Conservation (phyloP, 1,284 basidiomycete genomes). For the Cutaneotrichosporon cutaneum region DNA sequence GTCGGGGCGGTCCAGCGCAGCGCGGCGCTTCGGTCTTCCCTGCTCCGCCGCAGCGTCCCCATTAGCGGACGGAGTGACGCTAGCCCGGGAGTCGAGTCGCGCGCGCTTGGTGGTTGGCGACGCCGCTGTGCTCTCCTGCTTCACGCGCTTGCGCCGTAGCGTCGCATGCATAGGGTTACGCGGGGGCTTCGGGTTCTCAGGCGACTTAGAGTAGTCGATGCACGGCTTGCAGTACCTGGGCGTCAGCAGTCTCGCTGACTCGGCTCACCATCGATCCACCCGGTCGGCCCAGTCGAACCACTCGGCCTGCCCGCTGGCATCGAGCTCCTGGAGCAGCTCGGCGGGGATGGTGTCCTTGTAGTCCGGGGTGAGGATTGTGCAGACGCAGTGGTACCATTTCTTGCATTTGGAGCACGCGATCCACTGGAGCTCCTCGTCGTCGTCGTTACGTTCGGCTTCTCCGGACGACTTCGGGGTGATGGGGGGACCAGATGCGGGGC, state of each 20-base stretch:
- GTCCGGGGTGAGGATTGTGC: slow-evolving; percentile 29
- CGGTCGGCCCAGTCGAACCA: slow-evolving; percentile 46
- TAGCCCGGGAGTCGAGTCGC: background rate
- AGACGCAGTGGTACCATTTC: slow-evolving; percentile 49
- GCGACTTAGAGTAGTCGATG: slow-evolving; percentile 28
- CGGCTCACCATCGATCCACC: slow-evolving; percentile 45
- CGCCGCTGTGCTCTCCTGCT: background rate
- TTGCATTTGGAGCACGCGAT: slow-evolving; percentile 48
- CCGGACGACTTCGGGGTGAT: slow-evolving; percentile 5
- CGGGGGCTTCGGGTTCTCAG: slow-evolving; percentile 35
- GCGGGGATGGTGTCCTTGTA: slow-evolving; percentile 31
- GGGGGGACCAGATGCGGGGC: slow-evolving; percentile 25
- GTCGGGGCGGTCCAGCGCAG: slow-evolving; percentile 43
- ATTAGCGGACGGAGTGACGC: slow-evolving; percentile 10
- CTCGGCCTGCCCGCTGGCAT: slow-evolving; percentile 24
- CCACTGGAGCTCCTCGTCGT: slow-evolving; percentile 39
- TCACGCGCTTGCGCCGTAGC: slow-evolving; percentile 24
- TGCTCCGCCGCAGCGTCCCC: slow-evolving; percentile 12
- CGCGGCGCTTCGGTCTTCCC: slow-evolving; percentile 45
- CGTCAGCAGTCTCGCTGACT: background rate
- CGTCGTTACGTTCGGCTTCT: slow-evolving; percentile 8
- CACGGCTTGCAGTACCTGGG: slow-evolving; percentile 42
- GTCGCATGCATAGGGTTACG: slow-evolving; percentile 36
- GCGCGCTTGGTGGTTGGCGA: slow-evolving; percentile 10
- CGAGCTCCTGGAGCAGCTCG: slow-evolving; percentile 28